Evolutionary conservation across 441 rosid species (phyloP).

Genomic region (Bruguiera hainesii): DNA sequence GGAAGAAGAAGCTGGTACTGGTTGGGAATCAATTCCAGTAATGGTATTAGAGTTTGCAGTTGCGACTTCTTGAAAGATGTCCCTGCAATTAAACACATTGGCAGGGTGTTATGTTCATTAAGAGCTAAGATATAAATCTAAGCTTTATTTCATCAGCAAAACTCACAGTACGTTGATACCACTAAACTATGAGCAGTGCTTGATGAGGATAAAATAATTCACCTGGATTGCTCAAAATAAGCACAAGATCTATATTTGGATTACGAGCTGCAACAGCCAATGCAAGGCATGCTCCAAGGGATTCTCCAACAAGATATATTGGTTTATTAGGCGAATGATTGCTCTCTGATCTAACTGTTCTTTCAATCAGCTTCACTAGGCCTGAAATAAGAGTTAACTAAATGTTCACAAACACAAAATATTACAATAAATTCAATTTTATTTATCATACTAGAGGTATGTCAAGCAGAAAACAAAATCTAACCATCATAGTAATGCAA

Average conservation of each 20-base stretch:
- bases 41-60: slow-evolving; percentile 45
- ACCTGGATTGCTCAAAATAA: slow-evolving; percentile 89
- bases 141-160: background rate
- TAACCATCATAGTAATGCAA: too few relatives aligned
- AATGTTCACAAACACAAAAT: background rate
- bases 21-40: slow-evolving; percentile 51
- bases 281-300: slow-evolving; percentile 87
- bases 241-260: slow-evolving; percentile 58
- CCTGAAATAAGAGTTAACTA: slow-evolving; percentile 35
- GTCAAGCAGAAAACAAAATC: too few relatives aligned
- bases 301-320: slow-evolving; percentile 86
- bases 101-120: background rate
- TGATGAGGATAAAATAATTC: slow-evolving; percentile 4
- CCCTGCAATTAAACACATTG: slow-evolving; percentile 45
- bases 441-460: background rate
- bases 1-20: slow-evolving; percentile 44
- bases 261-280: slow-evolving; percentile 72
- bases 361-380: slow-evolving; percentile 62
- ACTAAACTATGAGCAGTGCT: background rate
- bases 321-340: slow-evolving; percentile 53
- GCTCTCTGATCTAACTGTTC: slow-evolving; percentile 51
- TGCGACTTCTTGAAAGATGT: slow-evolving; percentile 65
- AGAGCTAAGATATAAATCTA: background rate
- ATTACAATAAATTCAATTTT: background rate
- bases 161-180: background rate